Evolutionary conservation across 1,139 yeast genomes (phyloP), one percentile per base, ranked within the genome.

Genomic region (Magnusiomyces starmeri): DNA sequence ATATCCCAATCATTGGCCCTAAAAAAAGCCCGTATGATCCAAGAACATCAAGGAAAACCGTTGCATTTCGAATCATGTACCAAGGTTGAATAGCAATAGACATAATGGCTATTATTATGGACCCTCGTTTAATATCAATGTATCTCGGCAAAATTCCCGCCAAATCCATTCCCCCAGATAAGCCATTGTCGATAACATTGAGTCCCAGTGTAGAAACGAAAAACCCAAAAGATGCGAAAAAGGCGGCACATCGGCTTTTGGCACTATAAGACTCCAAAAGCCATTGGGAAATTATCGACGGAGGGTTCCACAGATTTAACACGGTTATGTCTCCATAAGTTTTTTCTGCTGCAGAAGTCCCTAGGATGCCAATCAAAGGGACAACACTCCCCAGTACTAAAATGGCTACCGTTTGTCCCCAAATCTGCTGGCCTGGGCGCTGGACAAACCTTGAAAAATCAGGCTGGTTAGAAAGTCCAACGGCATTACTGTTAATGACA

Each of bases 101-200:
- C 14, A 64, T 55, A 43, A 70, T 51, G 40, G 71, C 65, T 45
- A 61, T 61, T 29, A 64, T 46, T 43, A 65, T 57, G 8, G 69
- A 66, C 46, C 72, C 71, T 48, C 72, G 57, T 55, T 72, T 61
- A 43, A 70, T 70, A 61, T 75, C 76, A 59, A 77, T 60, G 64
- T 70, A 76, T 52, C 76, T 68, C 29, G 77, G 77, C 47, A 67
- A 68, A 20, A 72, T 57, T 2, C 73, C 70, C 10, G 75, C 69
- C 49, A 74, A 55, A 57, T 74, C 77, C 67, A 74, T 74, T 46
- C 76, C 77, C 39, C 75, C 75, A 50, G 74, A 66, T 48, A 71
- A 67, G 46, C 74, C 75, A 56, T 74, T 73, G 43, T 72, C 76
- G 51, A 73, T 67, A 43, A 69, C 62, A 54, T 72, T 73, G 50